phyloP scores from a whole-genome alignment of 2,329 filamentous ascomycete genomes.

The Aspergillus tanneri region DNA sequence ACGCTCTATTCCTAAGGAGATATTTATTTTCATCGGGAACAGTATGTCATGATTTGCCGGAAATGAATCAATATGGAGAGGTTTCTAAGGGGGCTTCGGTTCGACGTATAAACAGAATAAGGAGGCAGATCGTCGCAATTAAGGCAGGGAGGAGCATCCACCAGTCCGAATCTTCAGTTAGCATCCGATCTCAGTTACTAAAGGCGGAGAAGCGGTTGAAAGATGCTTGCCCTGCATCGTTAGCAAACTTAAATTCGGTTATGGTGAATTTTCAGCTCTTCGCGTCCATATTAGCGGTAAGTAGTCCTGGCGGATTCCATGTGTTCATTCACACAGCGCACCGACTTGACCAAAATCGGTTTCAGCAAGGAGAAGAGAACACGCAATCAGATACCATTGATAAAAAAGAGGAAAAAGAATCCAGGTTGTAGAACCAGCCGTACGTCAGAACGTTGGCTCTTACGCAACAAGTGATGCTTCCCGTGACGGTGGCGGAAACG shows the following conservation, averaged over 20 bases:
- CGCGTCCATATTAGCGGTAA: not conserved
- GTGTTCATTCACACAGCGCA: not conserved
- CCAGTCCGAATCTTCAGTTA: not conserved
- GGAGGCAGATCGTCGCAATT: not conserved
- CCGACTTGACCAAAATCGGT: not conserved
- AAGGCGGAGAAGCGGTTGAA: not conserved
- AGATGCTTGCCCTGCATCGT: not conserved
- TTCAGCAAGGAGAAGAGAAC: not conserved
- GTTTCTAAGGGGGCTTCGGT: not conserved
- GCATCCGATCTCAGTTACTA: not conserved
- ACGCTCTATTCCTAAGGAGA: no score
- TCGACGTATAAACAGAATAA: not conserved
- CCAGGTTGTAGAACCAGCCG: not conserved
- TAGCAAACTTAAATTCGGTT: not conserved
- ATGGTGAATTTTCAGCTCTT: not conserved
- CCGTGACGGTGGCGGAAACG: constrained; percentile 13
- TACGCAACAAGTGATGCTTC: not conserved
- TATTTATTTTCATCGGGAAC: no score
- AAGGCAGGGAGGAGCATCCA: not conserved
- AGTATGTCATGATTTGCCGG: no score
- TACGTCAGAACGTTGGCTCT: not conserved
- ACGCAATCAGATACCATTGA: not conserved
- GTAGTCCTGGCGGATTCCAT: not conserved
- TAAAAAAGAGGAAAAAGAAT: not conserved
- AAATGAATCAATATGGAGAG: no score